Base-by-base conservation (phyloP, 768 basidiomycete species). In the Albatrellus ellisii region DNA sequence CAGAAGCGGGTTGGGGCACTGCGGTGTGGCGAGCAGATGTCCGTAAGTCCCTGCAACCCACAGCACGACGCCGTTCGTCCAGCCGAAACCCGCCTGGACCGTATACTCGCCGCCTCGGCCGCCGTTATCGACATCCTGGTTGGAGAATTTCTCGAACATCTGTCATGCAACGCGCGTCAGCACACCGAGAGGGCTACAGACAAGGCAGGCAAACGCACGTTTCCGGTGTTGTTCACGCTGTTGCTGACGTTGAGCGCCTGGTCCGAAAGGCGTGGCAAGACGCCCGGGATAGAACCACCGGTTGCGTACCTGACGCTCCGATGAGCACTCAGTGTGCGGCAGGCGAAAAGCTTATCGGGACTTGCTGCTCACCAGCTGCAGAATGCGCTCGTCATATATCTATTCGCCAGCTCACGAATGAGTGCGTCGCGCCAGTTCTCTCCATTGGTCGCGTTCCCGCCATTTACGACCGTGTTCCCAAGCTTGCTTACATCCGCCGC, bases 101-200 rank as follows among this genome's bases (percentile, higher is more conserved):
- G 77, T 82, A 52, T 95, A 94, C 65, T 91, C 88, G 20, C 88
- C 88, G 6, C 86, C 88, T 10, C 64, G 62, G 4, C 87, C 88
- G 2, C 82, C 78, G 2, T 77, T 79, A 59, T 86, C 79, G 25
- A 90, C 69, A 44, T 94, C 78, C 8, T 75, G 56, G 31, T 70
- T 72, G 3, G 85, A 88, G 62, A 90, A 90, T 59, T 90, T 87
- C 59, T 89, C 87, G 47, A 77, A 90, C 83, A 89, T 88, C 79
- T 88, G 50, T 0, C 33, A 36, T n/a, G 20, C 18, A 17, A 39
- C 22, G 34, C n/a, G 5, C 44, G 7, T 17, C 12, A 20, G 40
- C 31, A 25, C 5, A 37, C 28, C 14, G 42, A 17, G 4, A 15
- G 26, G 11, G 35, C n/a, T 14, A 18, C 21, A 34, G 31, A 8